These are phyloP conservation scores for Yarrowia porcina DNA, from an alignment of 805 yeast species.

Conservation along the genomic window DNA sequence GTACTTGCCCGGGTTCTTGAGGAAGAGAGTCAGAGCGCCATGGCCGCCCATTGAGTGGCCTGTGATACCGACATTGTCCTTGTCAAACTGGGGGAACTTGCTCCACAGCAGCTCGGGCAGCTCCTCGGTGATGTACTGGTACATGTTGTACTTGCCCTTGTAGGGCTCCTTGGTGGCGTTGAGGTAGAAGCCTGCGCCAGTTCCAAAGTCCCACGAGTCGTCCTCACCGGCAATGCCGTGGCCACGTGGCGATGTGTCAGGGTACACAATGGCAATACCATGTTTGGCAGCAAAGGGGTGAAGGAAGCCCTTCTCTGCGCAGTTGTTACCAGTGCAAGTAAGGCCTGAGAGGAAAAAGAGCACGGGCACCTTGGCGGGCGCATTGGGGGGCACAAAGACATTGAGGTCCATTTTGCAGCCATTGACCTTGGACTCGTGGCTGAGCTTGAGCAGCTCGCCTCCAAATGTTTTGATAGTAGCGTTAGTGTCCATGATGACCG, in stretches of 20 bases:
- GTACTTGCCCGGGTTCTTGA: constrained; percentile 69
- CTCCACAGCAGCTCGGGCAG: constrained; percentile 52
- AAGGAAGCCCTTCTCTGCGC: constrained; percentile 87
- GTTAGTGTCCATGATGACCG: constrained; percentile 6
- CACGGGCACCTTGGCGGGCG: constrained; percentile 55
- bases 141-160: constrained; percentile 76
- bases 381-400: constrained; percentile 65
- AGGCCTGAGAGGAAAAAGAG: constrained; percentile 80
- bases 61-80: constrained; percentile 62
- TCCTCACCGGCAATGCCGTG: constrained; percentile 72
- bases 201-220: constrained; percentile 85
- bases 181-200: constrained; percentile 93
- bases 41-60: constrained; percentile 99
- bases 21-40: constrained; percentile 74
- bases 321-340: constrained; percentile 91
- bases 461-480: constrained; percentile 61
- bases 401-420: constrained; percentile 79
- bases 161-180: constrained; percentile 77
- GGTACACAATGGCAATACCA: constrained; percentile 86
- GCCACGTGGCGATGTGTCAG: constrained; percentile 97
- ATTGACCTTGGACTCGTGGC: constrained; percentile 66
- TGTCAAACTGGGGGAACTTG: constrained; percentile 50
- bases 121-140: constrained; percentile 74
- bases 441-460: constrained; percentile 71
- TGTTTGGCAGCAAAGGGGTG: constrained; percentile 74